Conservation (phyloP, 2,329 filamentous ascomycete genomes). For the Penicillium sp. region DNA sequence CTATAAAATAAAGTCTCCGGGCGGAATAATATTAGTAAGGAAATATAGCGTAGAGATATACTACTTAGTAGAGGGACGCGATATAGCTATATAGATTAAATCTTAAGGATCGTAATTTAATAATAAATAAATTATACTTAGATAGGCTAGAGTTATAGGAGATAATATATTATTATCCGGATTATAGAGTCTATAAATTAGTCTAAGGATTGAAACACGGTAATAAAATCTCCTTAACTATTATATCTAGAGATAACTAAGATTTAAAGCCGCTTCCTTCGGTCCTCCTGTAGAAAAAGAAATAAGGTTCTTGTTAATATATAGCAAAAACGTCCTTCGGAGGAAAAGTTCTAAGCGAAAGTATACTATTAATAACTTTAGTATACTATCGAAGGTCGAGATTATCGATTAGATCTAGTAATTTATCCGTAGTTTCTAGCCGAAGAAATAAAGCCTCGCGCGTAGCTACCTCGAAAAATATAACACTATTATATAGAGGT, state of each 20-base stretch:
- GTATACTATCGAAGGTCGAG: constrained; percentile 1
- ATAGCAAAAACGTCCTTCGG: constrained; percentile 1
- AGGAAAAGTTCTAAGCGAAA: neutral
- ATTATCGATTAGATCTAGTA: neutral
- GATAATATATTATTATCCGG: neutral
- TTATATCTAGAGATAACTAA: neutral
- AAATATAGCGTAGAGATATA: too few species aligned
- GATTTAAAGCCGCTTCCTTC: neutral
- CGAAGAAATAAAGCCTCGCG: too few species aligned
- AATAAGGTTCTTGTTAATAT: neutral
- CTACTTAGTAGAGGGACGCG: too few species aligned
- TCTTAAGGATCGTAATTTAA: too few species aligned
- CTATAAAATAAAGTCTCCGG: too few species aligned
- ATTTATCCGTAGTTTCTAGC: neutral
- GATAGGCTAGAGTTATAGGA: neutral
- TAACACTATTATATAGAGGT: too few species aligned
- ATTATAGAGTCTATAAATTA: neutral
- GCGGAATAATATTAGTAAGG: too few species aligned
- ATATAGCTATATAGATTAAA: too few species aligned
- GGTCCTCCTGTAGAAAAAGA: neutral
- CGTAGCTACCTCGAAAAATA: too few species aligned
- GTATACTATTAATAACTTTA: neutral
- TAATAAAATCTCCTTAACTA: neutral
- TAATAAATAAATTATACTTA: too few species aligned
- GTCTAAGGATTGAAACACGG: constrained; percentile 1